These are phyloP conservation scores for Pseudophaeomoniella oleicola DNA, from an alignment of 2,329 filamentous ascomycete genomes.

Conservation along the genomic window DNA sequence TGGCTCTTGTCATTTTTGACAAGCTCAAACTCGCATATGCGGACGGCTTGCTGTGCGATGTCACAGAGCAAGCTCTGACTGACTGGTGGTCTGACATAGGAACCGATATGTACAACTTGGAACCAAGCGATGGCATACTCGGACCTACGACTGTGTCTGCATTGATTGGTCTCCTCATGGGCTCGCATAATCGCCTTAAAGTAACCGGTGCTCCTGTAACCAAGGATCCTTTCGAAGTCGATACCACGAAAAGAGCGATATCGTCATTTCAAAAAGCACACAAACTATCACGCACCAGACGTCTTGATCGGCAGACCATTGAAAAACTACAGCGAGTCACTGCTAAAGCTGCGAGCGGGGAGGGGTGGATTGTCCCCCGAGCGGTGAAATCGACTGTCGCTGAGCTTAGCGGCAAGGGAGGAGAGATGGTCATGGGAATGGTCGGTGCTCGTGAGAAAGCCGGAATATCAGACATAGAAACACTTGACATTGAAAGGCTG, in stretches of 20 bases:
- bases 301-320: conserved; percentile 71
- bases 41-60: conserved; percentile 82
- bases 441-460: conserved; percentile 71
- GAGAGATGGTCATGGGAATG: conserved; percentile 91
- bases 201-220: conserved; percentile 69
- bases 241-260: conserved; percentile 68
- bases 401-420: conserved; percentile 83
- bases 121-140: conserved; percentile 82
- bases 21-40: conserved; percentile 79
- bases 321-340: conserved; percentile 69
- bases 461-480: conserved; percentile 85
- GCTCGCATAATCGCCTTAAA: conserved; percentile 76
- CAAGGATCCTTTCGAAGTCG: conserved; percentile 85
- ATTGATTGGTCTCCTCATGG: conserved; percentile 74
- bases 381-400: conserved; percentile 92
- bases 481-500: conserved; percentile 74
- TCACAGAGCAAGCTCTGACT: conserved; percentile 76
- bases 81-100: conserved; percentile 97
- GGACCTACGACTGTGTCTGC: conserved; percentile 86
- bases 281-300: conserved; percentile 61
- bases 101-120: conserved; percentile 78
- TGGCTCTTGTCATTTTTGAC: conserved; percentile 74
- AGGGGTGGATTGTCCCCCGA: conserved; percentile 82
- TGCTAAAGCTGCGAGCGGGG: conserved; percentile 75
- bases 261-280: conserved; percentile 80